Base-by-base conservation (phyloP, 345 rosid species). In the Murraya paniculata region DNA sequence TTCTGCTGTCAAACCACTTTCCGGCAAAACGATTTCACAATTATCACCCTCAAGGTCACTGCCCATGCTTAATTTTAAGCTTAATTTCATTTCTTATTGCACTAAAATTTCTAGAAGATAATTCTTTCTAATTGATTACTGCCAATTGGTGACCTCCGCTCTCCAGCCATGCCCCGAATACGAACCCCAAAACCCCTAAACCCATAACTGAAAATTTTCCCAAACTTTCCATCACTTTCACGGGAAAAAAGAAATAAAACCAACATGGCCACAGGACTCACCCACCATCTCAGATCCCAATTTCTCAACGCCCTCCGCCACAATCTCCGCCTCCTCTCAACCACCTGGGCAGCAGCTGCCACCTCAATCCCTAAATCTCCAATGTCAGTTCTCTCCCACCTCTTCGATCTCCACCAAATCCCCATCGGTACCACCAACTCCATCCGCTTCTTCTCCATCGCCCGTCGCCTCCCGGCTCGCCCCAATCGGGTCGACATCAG, bases 401-500 rank as follows among this genome's bases (percentile, higher is more conserved):
- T 76, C 45, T 78, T 90, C 78, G 77, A 50, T 50, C 82, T 76
- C 83, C 57, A 18, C 79, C 55, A 4, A 58, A 71, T 10, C 82
- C 68, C 79, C 50, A 69, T 16, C 68, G 4, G 27, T 9, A 9
- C 62, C 28, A 38, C 56, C 60, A 45, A 74, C 62, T 64, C 83
- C 28, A 75, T 84, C 48, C 94, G 97, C 9, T 88, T 89, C 77
- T 59, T 91, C 85, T 94, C 98, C 71, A 82, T 87, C 35, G 77
- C 82, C 74, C 88, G 95, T 24, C 94, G 97, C 64, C 64, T 57
- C 33, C 97, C 98, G 5, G 48, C 81, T 33, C 88, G 93, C 3
- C 75, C 91, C 5, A 92, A 92, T 66, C 79, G 84, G 28, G 83
- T 94, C 4, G 99, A 96, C 79, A 91, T 94, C 70, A 97, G 93